Base-by-base conservation (phyloP, 2,329 filamentous ascomycete species). In the Pestalotiopsis sp. region DNA sequence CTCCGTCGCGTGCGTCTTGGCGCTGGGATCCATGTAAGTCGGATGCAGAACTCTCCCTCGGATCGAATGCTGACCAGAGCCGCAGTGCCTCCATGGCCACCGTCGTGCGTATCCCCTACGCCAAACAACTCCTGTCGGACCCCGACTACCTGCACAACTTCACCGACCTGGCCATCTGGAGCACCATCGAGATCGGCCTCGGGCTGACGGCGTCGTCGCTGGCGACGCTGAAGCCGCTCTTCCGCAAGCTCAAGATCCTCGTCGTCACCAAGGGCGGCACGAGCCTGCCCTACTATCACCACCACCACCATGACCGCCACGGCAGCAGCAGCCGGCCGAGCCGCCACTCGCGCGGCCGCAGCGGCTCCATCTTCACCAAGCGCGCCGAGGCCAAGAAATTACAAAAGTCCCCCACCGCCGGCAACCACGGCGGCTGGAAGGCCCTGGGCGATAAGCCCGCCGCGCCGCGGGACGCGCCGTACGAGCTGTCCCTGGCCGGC, bases 121-220 rank as follows among this genome's bases (percentile, higher is more conserved):
- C 65, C 22, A 65, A 65, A 26, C 65, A 67, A 48, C 61, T 69
- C 4, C 56, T 67, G 7, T 66, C 65, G 10, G 57, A 61, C 58
- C 39, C 65, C 9, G 68, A 69, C 63, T 69, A 67, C 44, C 65
- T 69, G 1, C 57, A 69, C 63, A 67, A 67, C 62, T 65, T 62
- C 39, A 65, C 63, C n/a, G 68, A 69, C 40, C 38, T 69, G 1
- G 68, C 66, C 20, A 69, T 69, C 4, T 69, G 66, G 68, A 65
- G 60, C 38, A 64, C 64, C 9, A 64, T 69, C 11, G 68, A 69
- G 35, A 60, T 44, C 38, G 68, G 68, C 11, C 62, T 67, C 17
- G 59, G 56, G 13, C 40, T 69, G 7, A 68, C 66, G 5, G 68
- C 68, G 5, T 61, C 65, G 4, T 63, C 61, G 14, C 66, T 69